These are phyloP conservation scores for Seminavis robusta DNA, from an alignment of 108 stramenopile species.

Conservation along the genomic window DNA sequence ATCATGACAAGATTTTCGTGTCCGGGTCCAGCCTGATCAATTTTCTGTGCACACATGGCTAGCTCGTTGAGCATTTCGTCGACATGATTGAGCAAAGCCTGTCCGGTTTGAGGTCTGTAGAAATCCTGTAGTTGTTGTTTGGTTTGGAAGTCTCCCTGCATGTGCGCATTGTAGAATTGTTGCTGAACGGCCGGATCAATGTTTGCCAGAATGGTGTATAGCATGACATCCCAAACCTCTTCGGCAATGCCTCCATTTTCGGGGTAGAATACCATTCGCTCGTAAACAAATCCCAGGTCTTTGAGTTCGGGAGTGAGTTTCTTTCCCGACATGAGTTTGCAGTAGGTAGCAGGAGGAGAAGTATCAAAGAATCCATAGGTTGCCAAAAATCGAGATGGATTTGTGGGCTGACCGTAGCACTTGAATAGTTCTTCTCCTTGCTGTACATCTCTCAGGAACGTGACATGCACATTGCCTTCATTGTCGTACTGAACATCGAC, in stretches of 20 bases:
- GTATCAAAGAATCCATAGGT: constrained; percentile 60
- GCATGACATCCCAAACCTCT: constrained; percentile 56
- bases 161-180: constrained; percentile 51
- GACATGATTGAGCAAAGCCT: constrained; percentile 47
- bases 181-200: constrained; percentile 40
- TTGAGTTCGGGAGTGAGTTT: constrained; percentile 43
- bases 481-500: constrained; percentile 35
- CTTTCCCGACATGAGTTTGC: constrained; percentile 41
- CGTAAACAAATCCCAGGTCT: constrained; percentile 47
- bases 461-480: constrained; percentile 35
- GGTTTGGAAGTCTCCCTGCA: constrained; percentile 44
- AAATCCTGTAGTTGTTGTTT: constrained; percentile 51
- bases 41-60: constrained; percentile 35
- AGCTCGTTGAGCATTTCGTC: constrained; percentile 45
- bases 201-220: constrained; percentile 42
- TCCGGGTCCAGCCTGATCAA: constrained; percentile 32
- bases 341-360: constrained; percentile 35
- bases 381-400: constrained; percentile 51
- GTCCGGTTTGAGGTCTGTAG: constrained; percentile 45
- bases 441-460: constrained; percentile 33
- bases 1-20: constrained; percentile 43
- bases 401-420: constrained; percentile 52
- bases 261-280: constrained; percentile 52
- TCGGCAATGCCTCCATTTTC: constrained; percentile 49
- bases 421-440: constrained; percentile 31